A percentile compares a stretch with the other conserved stretches of the same genome.
Conservation (phyloP, 2,329 filamentous ascomycete species). For the Microdochium trichocladiopsis region DNA sequence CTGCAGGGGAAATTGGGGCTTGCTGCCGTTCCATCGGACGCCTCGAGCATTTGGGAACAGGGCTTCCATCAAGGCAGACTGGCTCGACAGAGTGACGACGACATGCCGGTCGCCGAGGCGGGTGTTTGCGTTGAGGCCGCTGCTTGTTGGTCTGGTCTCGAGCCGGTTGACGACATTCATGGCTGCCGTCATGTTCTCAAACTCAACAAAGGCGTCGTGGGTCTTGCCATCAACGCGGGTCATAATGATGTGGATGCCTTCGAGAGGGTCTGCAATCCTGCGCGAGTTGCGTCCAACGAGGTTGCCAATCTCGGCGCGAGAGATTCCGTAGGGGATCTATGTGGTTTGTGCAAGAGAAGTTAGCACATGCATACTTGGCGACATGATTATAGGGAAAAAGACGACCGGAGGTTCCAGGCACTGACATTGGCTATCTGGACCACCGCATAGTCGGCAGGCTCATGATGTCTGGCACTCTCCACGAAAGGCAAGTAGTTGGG, state of each 20-base stretch:
- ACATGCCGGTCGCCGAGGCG: slow-evolving; percentile 38
- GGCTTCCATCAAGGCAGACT: slow-evolving; percentile 48
- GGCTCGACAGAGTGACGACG: slow-evolving; percentile 1
- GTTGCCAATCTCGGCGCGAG: slow-evolving; percentile 46
- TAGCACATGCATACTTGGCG: too few species aligned
- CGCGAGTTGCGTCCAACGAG: slow-evolving; percentile 52
- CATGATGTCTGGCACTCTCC: not conserved
- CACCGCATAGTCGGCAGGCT: not conserved
- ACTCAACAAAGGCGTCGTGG: slow-evolving; percentile 54
- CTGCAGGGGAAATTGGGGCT: slow-evolving; percentile 30
- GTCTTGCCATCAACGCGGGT: slow-evolving; percentile 57
- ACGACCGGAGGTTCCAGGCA: too few species aligned
- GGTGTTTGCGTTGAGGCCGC: slow-evolving; percentile 19
- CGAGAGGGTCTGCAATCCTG: slow-evolving; percentile 44
- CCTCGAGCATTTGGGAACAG: slow-evolving; percentile 53
- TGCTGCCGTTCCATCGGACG: slow-evolving; percentile 43
- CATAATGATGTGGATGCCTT: slow-evolving; percentile 58
- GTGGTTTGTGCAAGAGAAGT: too few species aligned
- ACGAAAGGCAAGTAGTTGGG: not conserved
- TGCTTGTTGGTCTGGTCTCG: slow-evolving; percentile 20
- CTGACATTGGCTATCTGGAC: not conserved
- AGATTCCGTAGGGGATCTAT: slow-evolving; percentile 50
- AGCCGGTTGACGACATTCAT: slow-evolving; percentile 43
- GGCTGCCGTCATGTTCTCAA: slow-evolving; percentile 44
- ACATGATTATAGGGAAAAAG: too few species aligned